Base-by-base conservation (phyloP, 2,329 filamentous ascomycete genomes). In the Fusarium buharicum region DNA sequence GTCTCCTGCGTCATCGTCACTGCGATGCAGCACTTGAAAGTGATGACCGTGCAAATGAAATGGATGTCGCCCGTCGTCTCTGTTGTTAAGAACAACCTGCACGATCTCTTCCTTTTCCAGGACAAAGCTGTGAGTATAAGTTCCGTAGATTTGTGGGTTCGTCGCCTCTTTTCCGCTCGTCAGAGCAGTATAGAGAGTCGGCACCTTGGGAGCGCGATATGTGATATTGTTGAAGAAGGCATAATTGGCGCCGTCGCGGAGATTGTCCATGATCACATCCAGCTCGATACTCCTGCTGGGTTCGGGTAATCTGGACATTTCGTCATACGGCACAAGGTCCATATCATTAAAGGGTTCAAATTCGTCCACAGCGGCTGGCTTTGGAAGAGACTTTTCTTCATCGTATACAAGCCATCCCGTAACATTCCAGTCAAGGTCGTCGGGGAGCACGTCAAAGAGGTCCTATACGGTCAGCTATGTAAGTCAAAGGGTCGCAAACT, bases 41-140 rank as follows among this genome's bases (percentile, higher is more conserved):
- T 84, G 79, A 73, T 92, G 90, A 0, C 90, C 90, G 77, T 95
- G 93, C 1, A 96, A 73, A 68, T 91, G 90, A 79, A 93, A 93
- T 5, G 86, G 92, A 68, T 93, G 90, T 9, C 86, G 87, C 37
- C 91, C 79, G 57, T 82, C 73, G 67, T 94, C 91, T 39, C 86
- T 81, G 70, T 93, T 94, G 79, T 93, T 91, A n/a, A 94, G 78
- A 16, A 92, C 76, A 46, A 94, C 82, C 71, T 93, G 87, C 24
- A 93, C 84, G n/a, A 91, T 80, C 57, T 88, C 80, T 52, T 84
- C 84, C 60, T 88, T 84, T 24, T 87, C 79, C 12, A 96, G 82
- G 4, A 96, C 81, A 66, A 92, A 84, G 1, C 87, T 76, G 67
- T 91, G 83, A 0, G 88, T 87, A 73, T 85, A 85, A 16, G 81